Base-by-base conservation (phyloP, 306 rosid species). In the Cicer bijugum region DNA sequence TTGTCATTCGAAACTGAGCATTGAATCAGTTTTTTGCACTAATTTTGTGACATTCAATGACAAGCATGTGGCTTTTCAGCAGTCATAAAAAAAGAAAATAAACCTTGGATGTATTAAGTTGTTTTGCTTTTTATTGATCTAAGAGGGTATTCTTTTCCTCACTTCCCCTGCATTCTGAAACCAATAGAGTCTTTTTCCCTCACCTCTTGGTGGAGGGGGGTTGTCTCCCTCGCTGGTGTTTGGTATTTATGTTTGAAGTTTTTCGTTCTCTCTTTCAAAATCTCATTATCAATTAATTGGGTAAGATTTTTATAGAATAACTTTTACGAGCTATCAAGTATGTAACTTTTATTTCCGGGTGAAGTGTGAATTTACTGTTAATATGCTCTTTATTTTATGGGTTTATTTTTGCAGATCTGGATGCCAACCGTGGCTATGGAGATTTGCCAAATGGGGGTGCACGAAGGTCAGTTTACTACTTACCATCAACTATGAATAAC, bases 391-490 rank as follows among this genome's bases (percentile, higher is more conserved):
- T 48, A 37, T 53, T n/a, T 20, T 12, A 59, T 71, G 75, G 67
- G 44, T 66, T 5, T 42, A 8, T 69, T 48, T 45, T 52, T 67
- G 59, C 78, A 80, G 86, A 75, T 69, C 17, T 79, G 74, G 83
- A 83, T 28, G 46, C 51, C 9, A 75, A 51, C 44, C 86, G 74
- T 0, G 73, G 82, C 52, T 75, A 75, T 80, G 74, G 60, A 12
- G 82, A 75, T 71, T 60, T 80, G 70, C 69, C 84, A 59, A 46
- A 69, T 69, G 81, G 82, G 45, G 84, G 82, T 67, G 40, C 74
- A 50, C 82, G 74, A 67, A 83, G 86, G 86, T 83, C 65, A 71
- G 84, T 14, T 66, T 72, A 71, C 28, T 42, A 47, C 33, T 17
- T 42, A 28, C 19, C 14, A 20, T 14, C 64, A 75, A 52, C 76